Base-by-base conservation (phyloP, 1,284 basidiomycete species). In the Cutaneotrichosporon cutaneum region DNA sequence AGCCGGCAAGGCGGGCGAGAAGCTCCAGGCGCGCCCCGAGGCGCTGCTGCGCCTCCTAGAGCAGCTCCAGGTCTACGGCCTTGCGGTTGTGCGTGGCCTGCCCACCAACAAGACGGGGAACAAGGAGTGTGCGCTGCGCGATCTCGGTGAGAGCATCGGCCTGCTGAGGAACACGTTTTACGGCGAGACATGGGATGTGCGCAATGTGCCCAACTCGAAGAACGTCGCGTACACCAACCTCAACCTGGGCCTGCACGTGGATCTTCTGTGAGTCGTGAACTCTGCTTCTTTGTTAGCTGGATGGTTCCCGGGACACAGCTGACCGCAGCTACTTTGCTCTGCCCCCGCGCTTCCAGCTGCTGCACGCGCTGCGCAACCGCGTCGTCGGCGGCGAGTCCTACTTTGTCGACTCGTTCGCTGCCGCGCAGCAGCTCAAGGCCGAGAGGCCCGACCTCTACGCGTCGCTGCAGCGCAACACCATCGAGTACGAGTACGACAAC, bases 141-240 rank as follows among this genome's bases (percentile, higher is more conserved):
- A 68, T n/a, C 82, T 94, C 0, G 89, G 86, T 0, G 79, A 82
- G 26, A 75, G 74, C 30, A 88, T 96, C 68, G 89, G 92, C 14
- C 85, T 90, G 68, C 82, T 97, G 27, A 83, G 93, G 35, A 82
- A 85, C 59, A 98, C 94, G 11, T 95, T 98, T 77, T 99, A 99
- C 72, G 95, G 95, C 1, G 81, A 84, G 60, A 80, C 90, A 0
- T 99, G 94, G 92, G 88, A 98, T 77, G 95, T 99, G 22, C 86
- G 87, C 77, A 90, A 87, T 66, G 74, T 90, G 48, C 74, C 72
- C 3, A 80, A 80, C 52, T 90, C 89, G 68, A 86, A 85, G 68
- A 99, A 99, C 78, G 92, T 99, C 64, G 95, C 95, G 2, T 97
- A 97, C 77, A 99, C 95, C 7, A 89, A 93, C 76, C 82, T 96